These are phyloP conservation scores for Periconia macrospinosa DNA, from an alignment of 2,329 filamentous ascomycete genomes.

Conservation along the genomic window DNA sequence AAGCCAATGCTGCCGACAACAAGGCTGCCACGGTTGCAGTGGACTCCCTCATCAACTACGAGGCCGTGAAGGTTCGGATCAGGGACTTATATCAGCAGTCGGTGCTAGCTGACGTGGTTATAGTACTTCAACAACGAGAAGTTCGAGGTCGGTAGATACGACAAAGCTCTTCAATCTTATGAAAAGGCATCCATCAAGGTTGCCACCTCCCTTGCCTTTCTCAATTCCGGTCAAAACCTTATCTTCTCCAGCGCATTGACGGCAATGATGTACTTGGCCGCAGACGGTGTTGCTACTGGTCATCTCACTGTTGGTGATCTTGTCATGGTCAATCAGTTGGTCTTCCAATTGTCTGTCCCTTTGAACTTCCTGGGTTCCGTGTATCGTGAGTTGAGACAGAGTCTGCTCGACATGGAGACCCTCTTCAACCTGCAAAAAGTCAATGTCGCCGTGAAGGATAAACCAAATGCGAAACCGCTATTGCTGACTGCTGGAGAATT, in stretches of 20 bases:
- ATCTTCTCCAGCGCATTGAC: conserved; percentile 95
- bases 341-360: conserved; percentile 95
- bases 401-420: conserved; percentile 96
- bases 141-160: conserved; percentile 89
- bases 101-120: background rate
- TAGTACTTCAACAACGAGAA: conserved; percentile 97
- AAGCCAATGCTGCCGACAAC: conserved; percentile 96
- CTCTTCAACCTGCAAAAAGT: conserved; percentile 97
- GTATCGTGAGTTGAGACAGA: conserved; percentile 93
- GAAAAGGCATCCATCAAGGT: conserved; percentile 96
- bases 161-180: conserved; percentile 81
- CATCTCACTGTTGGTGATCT: conserved; percentile 88
- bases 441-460: conserved; percentile 82
- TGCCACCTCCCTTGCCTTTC: conserved; percentile 85
- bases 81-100: background rate
- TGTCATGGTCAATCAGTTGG: conserved; percentile 98
- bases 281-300: conserved; percentile 81
- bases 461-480: conserved; percentile 72
- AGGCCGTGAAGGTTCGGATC: conserved; percentile 75
- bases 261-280: conserved; percentile 97
- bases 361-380: conserved; percentile 98
- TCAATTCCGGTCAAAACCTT: conserved; percentile 94
- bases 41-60: conserved; percentile 97
- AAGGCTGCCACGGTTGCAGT: conserved; percentile 92
- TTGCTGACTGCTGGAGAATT: conserved; percentile 82